Percentiles rank a stretch among this genome's conserved stretches.
phyloP scores from a whole-genome alignment of 2,329 filamentous ascomycete genomes.

The Talaromyces rugulosus region DNA sequence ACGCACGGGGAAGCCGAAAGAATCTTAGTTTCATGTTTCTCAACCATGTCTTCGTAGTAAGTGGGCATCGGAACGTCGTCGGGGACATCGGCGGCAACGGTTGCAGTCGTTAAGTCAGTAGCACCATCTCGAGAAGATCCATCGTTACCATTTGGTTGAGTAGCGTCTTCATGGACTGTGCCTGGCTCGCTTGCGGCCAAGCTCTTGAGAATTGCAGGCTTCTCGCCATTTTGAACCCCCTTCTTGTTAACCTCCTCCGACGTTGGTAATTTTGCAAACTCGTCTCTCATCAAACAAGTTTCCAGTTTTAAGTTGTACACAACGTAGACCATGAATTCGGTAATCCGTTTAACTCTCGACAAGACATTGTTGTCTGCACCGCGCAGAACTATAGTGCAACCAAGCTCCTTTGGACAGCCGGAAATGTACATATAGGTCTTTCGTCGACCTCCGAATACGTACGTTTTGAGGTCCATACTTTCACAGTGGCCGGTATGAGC shows the following conservation, averaged over 20 bases:
- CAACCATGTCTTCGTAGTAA: constrained; percentile 92
- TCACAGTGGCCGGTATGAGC: constrained; percentile 75
- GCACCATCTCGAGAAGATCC: constrained; percentile 14
- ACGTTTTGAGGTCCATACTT: constrained; percentile 93
- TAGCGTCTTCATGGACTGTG: constrained; percentile 5
- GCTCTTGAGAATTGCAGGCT: constrained; percentile 2
- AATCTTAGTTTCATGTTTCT: constrained; percentile 88
- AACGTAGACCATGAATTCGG: constrained; percentile 98
- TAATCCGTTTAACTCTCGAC: constrained; percentile 80
- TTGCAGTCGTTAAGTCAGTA: constrained; percentile 15
- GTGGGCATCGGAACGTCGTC: constrained; percentile 82
- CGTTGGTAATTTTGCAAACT: constrained; percentile 77
- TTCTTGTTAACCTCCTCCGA: constrained; percentile 43
- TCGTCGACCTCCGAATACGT: constrained; percentile 75
- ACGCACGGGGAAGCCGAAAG: constrained; percentile 95
- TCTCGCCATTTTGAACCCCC: constrained; percentile 11
- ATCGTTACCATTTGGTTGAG: constrained; percentile 17
- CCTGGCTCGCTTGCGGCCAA: constrained; percentile 5
- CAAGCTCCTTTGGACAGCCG: constrained; percentile 81
- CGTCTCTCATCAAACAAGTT: constrained; percentile 88
- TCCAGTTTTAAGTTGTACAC: constrained; percentile 97
- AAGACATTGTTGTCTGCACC: constrained; percentile 71
- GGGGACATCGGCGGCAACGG: constrained; percentile 51
- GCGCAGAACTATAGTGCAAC: constrained; percentile 88
- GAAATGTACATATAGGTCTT: constrained; percentile 97